These are phyloP conservation scores for Lentinula sp. DNA, from an alignment of 768 basidiomycete species.

Conservation along the genomic window DNA sequence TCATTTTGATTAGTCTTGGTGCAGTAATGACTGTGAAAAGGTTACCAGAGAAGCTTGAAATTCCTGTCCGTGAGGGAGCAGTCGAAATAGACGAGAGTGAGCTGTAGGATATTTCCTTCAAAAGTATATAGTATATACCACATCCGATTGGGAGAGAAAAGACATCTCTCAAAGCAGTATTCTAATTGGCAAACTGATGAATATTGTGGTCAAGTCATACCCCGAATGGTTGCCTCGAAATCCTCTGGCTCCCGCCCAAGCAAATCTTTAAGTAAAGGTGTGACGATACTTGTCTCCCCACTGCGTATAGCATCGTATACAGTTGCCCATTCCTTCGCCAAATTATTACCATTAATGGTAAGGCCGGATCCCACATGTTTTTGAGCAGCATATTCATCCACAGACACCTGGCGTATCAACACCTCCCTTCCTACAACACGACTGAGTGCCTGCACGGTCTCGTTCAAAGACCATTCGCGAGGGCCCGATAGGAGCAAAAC, in stretches of 20 bases:
- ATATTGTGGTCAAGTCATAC: background rate
- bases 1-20: background rate
- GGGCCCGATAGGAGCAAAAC: background rate
- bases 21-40: background rate
- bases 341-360: background rate
- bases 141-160: background rate
- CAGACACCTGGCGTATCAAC: background rate
- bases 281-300: background rate
- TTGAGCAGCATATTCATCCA: background rate
- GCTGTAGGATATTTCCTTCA: background rate
- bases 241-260: constrained; percentile 3
- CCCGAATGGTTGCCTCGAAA: background rate
- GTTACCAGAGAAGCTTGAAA: background rate
- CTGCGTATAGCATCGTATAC: constrained; percentile 2
- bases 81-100: background rate
- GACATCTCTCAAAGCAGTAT: background rate
- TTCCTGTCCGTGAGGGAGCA: background rate
- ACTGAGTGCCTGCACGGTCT: background rate
- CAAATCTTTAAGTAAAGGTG: background rate
- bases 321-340: constrained; percentile 1
- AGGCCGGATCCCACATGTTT: background rate
- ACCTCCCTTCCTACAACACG: background rate
- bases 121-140: background rate
- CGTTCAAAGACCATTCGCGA: background rate
- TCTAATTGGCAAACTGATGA: no score